Evolutionary conservation across 2,329 filamentous ascomycete genomes (phyloP).

Genomic region (Beauveria varroae): DNA sequence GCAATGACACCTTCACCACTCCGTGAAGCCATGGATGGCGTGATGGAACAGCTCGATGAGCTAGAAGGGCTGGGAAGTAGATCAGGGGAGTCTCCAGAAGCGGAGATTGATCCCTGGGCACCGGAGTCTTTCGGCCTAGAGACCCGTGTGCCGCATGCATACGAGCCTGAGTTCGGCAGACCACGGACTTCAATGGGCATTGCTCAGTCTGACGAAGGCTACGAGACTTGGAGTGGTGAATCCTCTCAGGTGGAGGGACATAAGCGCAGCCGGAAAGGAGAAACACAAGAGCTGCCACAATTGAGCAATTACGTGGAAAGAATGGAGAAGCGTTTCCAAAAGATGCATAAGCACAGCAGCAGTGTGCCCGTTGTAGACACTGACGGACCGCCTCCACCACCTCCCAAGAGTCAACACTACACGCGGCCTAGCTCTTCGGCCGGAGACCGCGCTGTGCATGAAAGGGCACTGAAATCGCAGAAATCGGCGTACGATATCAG

Average conservation of each 20-base stretch:
- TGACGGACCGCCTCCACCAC: conserved; percentile 53
- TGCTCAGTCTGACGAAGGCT: conserved; percentile 51
- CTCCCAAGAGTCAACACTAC: conserved; percentile 46
- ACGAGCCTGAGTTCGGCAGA: conserved; percentile 20
- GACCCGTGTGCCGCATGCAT: conserved; percentile 21
- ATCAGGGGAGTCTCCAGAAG: conserved; percentile 47
- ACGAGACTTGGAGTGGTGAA: conserved; percentile 49
- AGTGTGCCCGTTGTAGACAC: conserved; percentile 35
- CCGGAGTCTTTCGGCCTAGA: conserved; percentile 72
- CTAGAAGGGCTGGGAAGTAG: conserved; percentile 52
- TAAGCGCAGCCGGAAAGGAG: conserved; percentile 32
- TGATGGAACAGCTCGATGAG: conserved; percentile 89
- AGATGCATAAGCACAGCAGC: conserved; percentile 57
- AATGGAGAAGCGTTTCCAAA: conserved; percentile 77
- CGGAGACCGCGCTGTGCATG: conserved; percentile 32
- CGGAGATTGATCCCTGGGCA: conserved; percentile 72
- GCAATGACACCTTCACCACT: conserved; percentile 79
- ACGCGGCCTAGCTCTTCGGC: conserved; percentile 54
- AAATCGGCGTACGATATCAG: conserved; percentile 76
- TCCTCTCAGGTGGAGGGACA: conserved; percentile 42
- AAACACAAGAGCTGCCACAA: conserved; percentile 56
- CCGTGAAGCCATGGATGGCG: conserved; percentile 93
- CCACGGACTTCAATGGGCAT: conserved; percentile 72
- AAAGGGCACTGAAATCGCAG: conserved; percentile 49
- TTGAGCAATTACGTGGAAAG: conserved; percentile 81